Base-by-base conservation (phyloP, 192 early-diverging fungal species). In the Martensiomyces pterosporus region DNA sequence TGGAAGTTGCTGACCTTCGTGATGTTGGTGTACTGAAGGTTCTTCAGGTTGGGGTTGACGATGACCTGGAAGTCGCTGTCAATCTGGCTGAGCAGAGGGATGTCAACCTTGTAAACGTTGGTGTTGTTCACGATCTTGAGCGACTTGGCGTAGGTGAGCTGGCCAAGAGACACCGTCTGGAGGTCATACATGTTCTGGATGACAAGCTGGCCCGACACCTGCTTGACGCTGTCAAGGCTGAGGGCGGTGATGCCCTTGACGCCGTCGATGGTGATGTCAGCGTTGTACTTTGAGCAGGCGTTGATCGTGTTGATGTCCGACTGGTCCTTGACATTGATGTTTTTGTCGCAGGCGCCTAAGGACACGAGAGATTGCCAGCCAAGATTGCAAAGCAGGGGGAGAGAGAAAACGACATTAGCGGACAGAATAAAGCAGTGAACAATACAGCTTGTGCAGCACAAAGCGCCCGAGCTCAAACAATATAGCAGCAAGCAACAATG, bases 61-160 rank as follows among this genome's bases (percentile, higher is more conserved):
- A 77, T 67, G 37, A 76, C 61, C 44, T 75, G 72, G 48, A 82
- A 76, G 39, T 64, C 57, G 39, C 58, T 43, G n/a, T n/a, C n/a
- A n/a, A 78, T 49, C 13, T 38, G 55, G 26, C 49, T 43, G 14
- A 82, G 65, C 15, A 49, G 40, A 4, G 69, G 55, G 23, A 68
- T 33, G 27, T 50, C 74, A 39, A 82, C 35, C 59, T 52, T 60
- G 38, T 57, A 67, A 17, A 79, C 65, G 22, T 67, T 59, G 33
- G 80, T 82, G 63, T 82, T 82, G 68, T 82, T 82, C 39, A 57
- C 59, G 17, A 80, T 35, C 33, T 69, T 64, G 47, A 82, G 63
- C 32, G 64, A 52, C 22, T 57, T 52, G 9, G 75, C 45, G 15
- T 42, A 50, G 19, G 59, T 47, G 25, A 82, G 68, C 18, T 60